These are phyloP conservation scores for Talaromyces sp. DNA, from an alignment of 2,329 filamentous ascomycete species.

Conservation along the genomic window DNA sequence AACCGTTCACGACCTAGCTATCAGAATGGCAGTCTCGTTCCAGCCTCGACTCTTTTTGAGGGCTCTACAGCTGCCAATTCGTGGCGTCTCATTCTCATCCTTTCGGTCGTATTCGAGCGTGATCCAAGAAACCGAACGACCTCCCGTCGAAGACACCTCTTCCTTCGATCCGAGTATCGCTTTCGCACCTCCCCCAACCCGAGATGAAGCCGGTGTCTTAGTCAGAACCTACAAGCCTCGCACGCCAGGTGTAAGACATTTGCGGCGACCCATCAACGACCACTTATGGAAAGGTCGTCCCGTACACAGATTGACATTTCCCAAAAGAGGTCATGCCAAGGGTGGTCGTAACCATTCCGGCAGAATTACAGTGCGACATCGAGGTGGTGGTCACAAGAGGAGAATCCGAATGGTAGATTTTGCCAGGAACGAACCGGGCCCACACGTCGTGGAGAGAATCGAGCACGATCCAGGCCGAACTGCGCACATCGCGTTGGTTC, in stretches of 20 bases:
- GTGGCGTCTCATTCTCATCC: conserved; percentile 44
- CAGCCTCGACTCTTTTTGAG: conserved; percentile 62
- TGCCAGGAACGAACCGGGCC: conserved; percentile 70
- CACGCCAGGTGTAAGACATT: conserved; percentile 87
- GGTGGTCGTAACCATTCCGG: conserved; percentile 90
- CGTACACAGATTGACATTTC: conserved; percentile 75
- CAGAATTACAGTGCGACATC: conserved; percentile 81
- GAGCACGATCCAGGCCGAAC: conserved; percentile 94
- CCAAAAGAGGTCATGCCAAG: conserved; percentile 88
- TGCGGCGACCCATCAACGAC: conserved; percentile 89
- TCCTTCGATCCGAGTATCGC: conserved; percentile 36
- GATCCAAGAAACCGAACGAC: conserved; percentile 32
- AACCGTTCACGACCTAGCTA: not conserved
- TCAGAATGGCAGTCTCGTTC: conserved; percentile 52
- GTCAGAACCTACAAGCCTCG: conserved; percentile 89
- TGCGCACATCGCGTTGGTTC: conserved; percentile 87
- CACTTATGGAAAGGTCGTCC: conserved; percentile 95
- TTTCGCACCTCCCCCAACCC: conserved; percentile 47
- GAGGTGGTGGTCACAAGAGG: conserved; percentile 86
- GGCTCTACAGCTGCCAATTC: conserved; percentile 49
- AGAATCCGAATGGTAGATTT: conserved; percentile 93
- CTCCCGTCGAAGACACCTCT: conserved; percentile 30
- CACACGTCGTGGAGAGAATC: conserved; percentile 86
- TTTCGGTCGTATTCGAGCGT: conserved; percentile 54
- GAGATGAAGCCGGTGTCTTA: conserved; percentile 42